A percentile compares a stretch with the other conserved stretches of the same genome.
phyloP scores from a whole-genome alignment of 2,329 filamentous ascomycete species.

The Cyphellophora attinorum region DNA sequence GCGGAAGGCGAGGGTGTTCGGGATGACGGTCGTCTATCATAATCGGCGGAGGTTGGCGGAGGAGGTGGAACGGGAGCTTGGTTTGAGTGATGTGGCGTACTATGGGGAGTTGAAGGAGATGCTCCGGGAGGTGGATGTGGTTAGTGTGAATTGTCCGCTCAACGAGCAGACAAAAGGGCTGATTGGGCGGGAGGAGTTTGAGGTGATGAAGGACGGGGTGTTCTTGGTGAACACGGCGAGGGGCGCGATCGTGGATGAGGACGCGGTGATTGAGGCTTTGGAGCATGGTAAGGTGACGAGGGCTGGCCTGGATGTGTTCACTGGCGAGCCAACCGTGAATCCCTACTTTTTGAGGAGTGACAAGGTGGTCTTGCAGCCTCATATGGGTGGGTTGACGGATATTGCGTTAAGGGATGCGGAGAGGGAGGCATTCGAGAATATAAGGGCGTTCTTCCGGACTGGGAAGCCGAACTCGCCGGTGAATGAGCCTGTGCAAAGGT shows the following conservation, averaged over 20 bases:
- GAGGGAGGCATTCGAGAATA: slow-evolving; percentile 38
- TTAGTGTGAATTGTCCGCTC: slow-evolving; percentile 22
- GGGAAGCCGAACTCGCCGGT: slow-evolving; percentile 31
- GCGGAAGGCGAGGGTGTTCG: slow-evolving; percentile 62
- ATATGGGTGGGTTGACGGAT: slow-evolving; percentile 37
- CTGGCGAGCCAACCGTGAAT: slow-evolving; percentile 34
- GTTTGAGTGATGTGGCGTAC: slow-evolving; percentile 5
- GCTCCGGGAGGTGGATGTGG: slow-evolving; percentile 23
- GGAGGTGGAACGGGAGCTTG: slow-evolving; percentile 36
- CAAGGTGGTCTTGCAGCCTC: slow-evolving; percentile 35
- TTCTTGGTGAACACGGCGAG: slow-evolving; percentile 44
- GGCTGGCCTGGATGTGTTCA: slow-evolving; percentile 42
- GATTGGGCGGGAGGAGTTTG: slow-evolving; percentile 30
- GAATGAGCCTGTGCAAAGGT: no score
- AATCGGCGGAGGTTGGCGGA: slow-evolving; percentile 56
- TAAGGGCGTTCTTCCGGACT: slow-evolving; percentile 29
- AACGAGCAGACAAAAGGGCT: slow-evolving; percentile 6
- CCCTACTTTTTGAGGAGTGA: slow-evolving; percentile 32
- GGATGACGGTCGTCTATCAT: slow-evolving; percentile 66
- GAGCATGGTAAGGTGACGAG: slow-evolving; percentile 36
- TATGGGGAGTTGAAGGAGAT: slow-evolving; percentile 21
- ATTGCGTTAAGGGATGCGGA: slow-evolving; percentile 34
- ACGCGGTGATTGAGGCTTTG: slow-evolving; percentile 37
- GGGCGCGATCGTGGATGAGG: slow-evolving; percentile 40
- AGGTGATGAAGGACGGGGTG: slow-evolving; percentile 37